Base-by-base conservation (phyloP, 192 early-diverging fungal species). In the Coemansia sp. region DNA sequence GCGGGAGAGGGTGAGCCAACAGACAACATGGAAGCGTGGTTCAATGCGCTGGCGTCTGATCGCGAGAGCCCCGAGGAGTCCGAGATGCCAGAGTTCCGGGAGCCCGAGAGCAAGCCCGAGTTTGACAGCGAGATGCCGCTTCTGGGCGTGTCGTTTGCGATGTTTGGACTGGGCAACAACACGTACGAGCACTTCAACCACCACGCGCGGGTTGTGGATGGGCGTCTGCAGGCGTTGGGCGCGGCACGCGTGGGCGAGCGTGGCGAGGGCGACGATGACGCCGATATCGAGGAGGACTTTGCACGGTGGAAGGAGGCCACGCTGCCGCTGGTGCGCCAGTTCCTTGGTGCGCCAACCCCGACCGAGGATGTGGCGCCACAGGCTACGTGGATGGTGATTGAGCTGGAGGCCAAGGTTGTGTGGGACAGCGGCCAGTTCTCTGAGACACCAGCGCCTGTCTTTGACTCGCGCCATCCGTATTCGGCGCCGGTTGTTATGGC, bases 231-330 rank as follows among this genome's bases (percentile, higher is more conserved):
- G n/a, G 74, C 80, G 26, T 76, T 95, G 56, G 96, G 96, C 15
- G 96, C 91, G 11, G 76, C 61, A 23, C 86, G 92, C 11, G 75
- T 98, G 43, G 90, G 89, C 59, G 86, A 87, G 59, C 81, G 85
- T 50, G 98, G 98, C 45, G 95, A 97, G 77, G 98, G 98, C 63
- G 98, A 99, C 84, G 98, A 99, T 77, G 95, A 99, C 78, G 87
- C 87, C 48, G 93, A 91, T 65, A 81, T 98, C 61, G 98, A 99
- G 76, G 98, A 97, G 65, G 96, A 99, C 75, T 99, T 95, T 74
- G 75, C 95, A 39, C 88, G 89, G 47, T 99, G 98, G 98, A 95
- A 97, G 85, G 92, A 93, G 9, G 85, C 87, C 42, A 88, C 92
- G 69, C 86, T 96, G 87, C 89, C 87, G 47, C 87, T 85, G 53